Evolutionary conservation across 805 yeast genomes (phyloP), one percentile per base, ranked within the genome.

Genomic region (Saturnispora sekii): DNA sequence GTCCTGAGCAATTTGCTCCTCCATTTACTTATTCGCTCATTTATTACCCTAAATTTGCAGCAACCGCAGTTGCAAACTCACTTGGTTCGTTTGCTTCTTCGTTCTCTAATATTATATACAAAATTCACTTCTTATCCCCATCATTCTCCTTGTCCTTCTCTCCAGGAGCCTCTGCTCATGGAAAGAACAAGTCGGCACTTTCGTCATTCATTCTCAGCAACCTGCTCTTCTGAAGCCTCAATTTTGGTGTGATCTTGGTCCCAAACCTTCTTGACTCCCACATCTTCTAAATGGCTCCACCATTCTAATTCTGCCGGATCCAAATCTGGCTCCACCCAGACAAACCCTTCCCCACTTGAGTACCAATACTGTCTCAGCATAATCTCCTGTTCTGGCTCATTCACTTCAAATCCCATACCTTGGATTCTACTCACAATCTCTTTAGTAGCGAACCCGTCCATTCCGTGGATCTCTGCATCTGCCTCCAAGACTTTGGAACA

Each of bases 291-390:
- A 53, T 63, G 65, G 29, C 56, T 43, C 55, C 58, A 54, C 67
- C 66, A 60, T 15, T 58, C 48, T 14, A 78, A 50, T 16, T 80
- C 87, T 0, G 93, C 94, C 0, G 95, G 95, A 57, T 86, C 95
- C 56, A 82, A 83, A 58, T 85, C 95, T 1, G 95, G 95, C 57
- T 85, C 95, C 10, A 76, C 81, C 95, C 95, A 85, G 48, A 81
- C 84, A 57, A 84, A 85, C 11, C 87, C 88, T 44, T 81, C 89
- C 29, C 95, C 95, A 7, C 86, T 84, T 35, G 82, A 72, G 57
- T 84, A 77, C 95, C 95, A 85, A 63, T 84, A 85, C 53, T 87
- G 94, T 56, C 84, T 83, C 52, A 85, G 54, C 66, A 77, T 69
- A 39, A 75, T 58, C 48, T 85, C 94, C 48, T 76, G 81, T 45